Conservation (phyloP, 306 rosid genomes). For the Cucumis hystrix region DNA sequence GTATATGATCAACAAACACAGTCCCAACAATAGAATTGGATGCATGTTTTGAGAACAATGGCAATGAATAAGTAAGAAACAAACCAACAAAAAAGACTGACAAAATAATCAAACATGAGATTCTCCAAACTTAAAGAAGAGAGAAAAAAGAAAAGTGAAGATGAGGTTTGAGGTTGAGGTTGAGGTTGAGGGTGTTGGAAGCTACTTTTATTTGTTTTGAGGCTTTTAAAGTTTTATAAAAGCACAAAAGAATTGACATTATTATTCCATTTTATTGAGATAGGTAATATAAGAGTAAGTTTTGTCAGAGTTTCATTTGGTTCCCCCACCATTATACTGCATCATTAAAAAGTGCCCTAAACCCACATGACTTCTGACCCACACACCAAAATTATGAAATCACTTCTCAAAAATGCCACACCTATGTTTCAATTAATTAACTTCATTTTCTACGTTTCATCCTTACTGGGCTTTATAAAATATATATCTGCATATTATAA, state of each 20-base stretch:
- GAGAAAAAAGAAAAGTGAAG: background rate
- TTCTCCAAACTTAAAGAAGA: background rate
- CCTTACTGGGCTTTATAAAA: too few relatives aligned
- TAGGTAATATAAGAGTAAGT: too few relatives aligned
- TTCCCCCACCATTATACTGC: slow-evolving; percentile 1
- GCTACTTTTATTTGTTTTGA: background rate
- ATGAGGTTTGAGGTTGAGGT: background rate
- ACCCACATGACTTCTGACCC: background rate
- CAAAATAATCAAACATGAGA: background rate
- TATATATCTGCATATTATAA: too few relatives aligned
- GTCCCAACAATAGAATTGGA: background rate
- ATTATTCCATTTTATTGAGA: slow-evolving; percentile 5
- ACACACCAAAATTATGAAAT: background rate
- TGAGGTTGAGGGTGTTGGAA: background rate
- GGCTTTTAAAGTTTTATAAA: background rate
- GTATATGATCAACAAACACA: too few relatives aligned
- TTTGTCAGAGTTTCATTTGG: background rate
- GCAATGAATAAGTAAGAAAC: background rate
- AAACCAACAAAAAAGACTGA: background rate
- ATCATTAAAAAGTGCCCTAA: background rate
- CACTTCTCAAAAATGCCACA: background rate
- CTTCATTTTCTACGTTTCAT: background rate
- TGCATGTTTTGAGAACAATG: background rate
- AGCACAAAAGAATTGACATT: background rate
- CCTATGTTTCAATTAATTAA: background rate